phyloP scores from a whole-genome alignment of 176 grass and related monocot species.

The Raddia distichophylla region DNA sequence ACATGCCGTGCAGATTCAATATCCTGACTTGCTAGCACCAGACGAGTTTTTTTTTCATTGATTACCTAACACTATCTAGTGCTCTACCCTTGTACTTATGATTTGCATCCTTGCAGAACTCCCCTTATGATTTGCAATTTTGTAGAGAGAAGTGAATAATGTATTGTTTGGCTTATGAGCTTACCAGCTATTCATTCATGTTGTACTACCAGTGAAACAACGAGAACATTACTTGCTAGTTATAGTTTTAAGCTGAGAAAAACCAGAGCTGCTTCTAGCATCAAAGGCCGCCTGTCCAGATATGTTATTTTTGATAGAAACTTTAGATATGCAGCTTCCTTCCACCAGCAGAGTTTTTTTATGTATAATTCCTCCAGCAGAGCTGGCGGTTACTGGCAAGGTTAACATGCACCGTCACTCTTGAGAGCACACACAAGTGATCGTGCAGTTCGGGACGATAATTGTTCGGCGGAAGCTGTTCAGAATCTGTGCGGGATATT shows the following conservation, averaged over 20 bases:
- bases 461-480: neutral
- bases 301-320: neutral
- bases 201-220: neutral
- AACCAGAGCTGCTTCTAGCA: neutral
- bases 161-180: constrained; percentile 22
- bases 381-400: neutral
- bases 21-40: neutral
- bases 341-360: neutral
- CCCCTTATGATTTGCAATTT: constrained; percentile 6
- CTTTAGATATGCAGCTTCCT: neutral
- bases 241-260: neutral
- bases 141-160: neutral
- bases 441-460: neutral
- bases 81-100: neutral
- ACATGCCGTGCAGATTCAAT: constrained; percentile 11
- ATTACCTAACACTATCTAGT: neutral
- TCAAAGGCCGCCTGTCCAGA: neutral
- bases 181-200: constrained; percentile 19
- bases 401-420: neutral
- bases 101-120: constrained; percentile 21
- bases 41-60: neutral
- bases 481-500: neutral
- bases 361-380: neutral
- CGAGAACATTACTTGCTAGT: neutral
- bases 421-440: neutral